Evolutionary conservation across 306 rosid species (phyloP).

Genomic region (Vachellia collinsii): DNA sequence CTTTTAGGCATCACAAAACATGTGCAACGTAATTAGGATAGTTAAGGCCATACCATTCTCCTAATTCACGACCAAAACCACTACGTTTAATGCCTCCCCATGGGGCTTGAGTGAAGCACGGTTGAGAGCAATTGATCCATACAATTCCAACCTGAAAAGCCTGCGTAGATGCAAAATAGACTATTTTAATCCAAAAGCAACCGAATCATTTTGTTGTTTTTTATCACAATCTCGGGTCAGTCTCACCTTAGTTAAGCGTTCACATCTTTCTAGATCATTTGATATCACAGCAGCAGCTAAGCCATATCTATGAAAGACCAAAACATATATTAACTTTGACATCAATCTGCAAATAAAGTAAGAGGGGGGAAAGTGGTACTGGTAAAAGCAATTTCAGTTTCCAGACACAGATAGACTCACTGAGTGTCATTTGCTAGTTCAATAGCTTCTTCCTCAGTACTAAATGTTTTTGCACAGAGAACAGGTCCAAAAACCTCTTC

Average conservation of each 20-base stretch:
- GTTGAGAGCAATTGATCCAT: conserved; percentile 97
- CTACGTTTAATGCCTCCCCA: conserved; percentile 99
- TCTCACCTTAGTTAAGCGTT: conserved; percentile 81
- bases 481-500: conserved; percentile 99
- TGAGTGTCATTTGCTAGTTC: conserved; percentile 82
- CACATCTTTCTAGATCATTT: conserved; percentile 91
- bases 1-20: background rate
- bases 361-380: background rate
- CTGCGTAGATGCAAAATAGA: conserved; percentile 46
- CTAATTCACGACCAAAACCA: conserved; percentile 98
- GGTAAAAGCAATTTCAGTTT: conserved; percentile 19
- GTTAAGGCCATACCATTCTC: conserved; percentile 73
- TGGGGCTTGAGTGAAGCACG: conserved; percentile 96
- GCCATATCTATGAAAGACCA: conserved; percentile 69
- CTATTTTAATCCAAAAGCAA: conserved; percentile 24
- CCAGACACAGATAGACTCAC: conserved; percentile 53
- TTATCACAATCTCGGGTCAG: conserved; percentile 30
- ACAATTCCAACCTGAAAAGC: conserved; percentile 88
- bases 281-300: conserved; percentile 94
- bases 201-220: conserved; percentile 11
- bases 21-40: background rate
- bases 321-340: conserved; percentile 27
- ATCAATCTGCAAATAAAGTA: conserved; percentile 16
- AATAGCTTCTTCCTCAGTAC: conserved; percentile 90
- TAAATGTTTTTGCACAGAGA: conserved; percentile 87